phyloP scores from a whole-genome alignment of 805 yeast genomes.

The Lipomyces starkeyi region DNA sequence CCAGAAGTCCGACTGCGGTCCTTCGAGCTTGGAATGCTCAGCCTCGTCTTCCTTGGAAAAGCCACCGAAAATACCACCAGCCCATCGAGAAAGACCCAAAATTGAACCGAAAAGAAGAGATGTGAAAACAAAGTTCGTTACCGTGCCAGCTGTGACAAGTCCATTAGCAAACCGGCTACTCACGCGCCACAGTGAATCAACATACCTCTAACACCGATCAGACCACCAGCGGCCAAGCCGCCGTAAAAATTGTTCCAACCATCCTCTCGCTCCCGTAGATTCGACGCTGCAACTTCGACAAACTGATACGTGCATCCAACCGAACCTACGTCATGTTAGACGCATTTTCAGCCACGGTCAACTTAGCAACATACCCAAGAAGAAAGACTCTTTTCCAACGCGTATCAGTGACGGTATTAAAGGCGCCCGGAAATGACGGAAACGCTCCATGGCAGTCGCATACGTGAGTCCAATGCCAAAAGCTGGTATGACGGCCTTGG shows the following conservation, averaged over 20 bases:
- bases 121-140: conserved; percentile 19
- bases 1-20: conserved; percentile 61
- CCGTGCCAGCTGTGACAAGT: conserved; percentile 14
- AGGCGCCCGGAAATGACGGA: conserved; percentile 10
- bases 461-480: conserved; percentile 14
- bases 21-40: conserved; percentile 35
- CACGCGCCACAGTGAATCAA: neutral
- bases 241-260: conserved; percentile 53
- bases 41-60: conserved; percentile 45
- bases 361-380: conserved; percentile 14
- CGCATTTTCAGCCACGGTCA: neutral
- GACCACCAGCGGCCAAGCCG: conserved; percentile 31
- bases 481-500: conserved; percentile 43
- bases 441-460: conserved; percentile 27
- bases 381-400: conserved; percentile 14
- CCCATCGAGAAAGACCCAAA: conserved; percentile 52
- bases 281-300: conserved; percentile 55
- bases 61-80: conserved; percentile 51
- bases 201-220: conserved; percentile 20
- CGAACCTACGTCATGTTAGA: conserved; percentile 50
- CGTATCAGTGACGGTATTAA: conserved; percentile 13
- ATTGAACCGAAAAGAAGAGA: conserved; percentile 30
- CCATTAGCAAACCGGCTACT: neutral
- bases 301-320: conserved; percentile 57
- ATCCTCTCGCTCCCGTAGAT: conserved; percentile 67